Evolutionary conservation across 495 filamentous ascomycete genomes (phyloP).

Genomic region (Penicillium daleae): DNA sequence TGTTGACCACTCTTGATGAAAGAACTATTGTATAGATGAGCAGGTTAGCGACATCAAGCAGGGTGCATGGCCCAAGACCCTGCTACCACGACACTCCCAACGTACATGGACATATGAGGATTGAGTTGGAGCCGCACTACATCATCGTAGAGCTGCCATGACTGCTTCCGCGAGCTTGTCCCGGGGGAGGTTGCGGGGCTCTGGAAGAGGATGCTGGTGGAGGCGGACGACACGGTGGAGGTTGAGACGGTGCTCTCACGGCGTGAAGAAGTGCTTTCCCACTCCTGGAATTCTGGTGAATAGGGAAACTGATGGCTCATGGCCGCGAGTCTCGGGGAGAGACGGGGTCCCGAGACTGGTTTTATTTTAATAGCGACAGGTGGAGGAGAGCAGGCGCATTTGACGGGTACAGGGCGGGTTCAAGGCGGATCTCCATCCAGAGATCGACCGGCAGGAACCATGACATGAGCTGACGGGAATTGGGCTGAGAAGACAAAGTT

Average conservation of each 20-base stretch:
- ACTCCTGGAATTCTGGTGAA: slow-evolving; percentile 39
- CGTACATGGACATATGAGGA: slow-evolving; percentile 48
- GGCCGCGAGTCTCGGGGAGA: slow-evolving; percentile 14
- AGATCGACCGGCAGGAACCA: slow-evolving; percentile 14
- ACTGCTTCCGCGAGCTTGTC: slow-evolving; percentile 39
- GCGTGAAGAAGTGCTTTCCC: slow-evolving; percentile 38
- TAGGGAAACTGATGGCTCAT: slow-evolving; percentile 32
- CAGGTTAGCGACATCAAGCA: not conserved
- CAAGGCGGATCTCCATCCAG: slow-evolving; percentile 17
- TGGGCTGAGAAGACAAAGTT: slow-evolving; percentile 7
- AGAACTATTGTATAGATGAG: slow-evolving; percentile 29
- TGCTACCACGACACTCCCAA: not conserved
- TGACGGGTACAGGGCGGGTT: slow-evolving; percentile 1
- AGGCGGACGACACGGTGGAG: slow-evolving; percentile 45
- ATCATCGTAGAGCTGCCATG: slow-evolving; percentile 41
- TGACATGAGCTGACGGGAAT: slow-evolving; percentile 16
- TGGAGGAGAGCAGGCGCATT: slow-evolving; percentile 9
- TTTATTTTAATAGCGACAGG: slow-evolving; percentile 11
- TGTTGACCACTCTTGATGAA: slow-evolving; percentile 45
- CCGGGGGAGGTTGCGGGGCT: slow-evolving; percentile 40
- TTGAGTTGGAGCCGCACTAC: slow-evolving; percentile 42
- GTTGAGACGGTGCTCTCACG: slow-evolving; percentile 44
- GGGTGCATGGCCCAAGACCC: no score
- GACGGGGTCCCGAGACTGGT: slow-evolving; percentile 1
- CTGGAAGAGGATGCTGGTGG: slow-evolving; percentile 41